These are phyloP conservation scores for Podospora bellae-mahoneyi DNA, from an alignment of 495 filamentous ascomycete genomes.

Conservation along the genomic window DNA sequence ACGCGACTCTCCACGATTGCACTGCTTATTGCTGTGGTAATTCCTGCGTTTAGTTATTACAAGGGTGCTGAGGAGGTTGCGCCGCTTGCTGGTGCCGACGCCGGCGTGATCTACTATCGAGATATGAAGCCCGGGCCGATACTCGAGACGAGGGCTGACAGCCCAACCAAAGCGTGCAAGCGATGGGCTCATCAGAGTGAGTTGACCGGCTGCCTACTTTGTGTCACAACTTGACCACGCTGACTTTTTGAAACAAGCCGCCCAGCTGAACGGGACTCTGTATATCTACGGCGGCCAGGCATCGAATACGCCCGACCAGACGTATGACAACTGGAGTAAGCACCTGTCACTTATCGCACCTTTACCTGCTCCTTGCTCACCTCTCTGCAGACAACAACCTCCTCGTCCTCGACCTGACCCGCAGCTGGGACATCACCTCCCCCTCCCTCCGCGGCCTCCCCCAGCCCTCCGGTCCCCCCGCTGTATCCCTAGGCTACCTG, in stretches of 20 bases:
- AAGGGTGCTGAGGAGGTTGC: constrained; percentile 34
- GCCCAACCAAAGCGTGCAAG: constrained; percentile 57
- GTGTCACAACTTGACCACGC: background rate
- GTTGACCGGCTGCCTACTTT: constrained; percentile 1
- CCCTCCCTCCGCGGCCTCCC: constrained; percentile 60
- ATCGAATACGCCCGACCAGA: constrained; percentile 51
- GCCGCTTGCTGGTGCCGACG: constrained; percentile 44
- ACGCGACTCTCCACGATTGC: constrained; percentile 47
- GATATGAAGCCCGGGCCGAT: constrained; percentile 25
- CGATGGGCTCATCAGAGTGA: constrained; percentile 67
- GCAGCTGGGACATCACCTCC: constrained; percentile 60
- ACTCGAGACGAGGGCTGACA: constrained; percentile 41
- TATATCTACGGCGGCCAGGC: constrained; percentile 72
- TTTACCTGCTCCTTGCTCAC: background rate
- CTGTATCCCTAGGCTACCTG: constrained; percentile 65
- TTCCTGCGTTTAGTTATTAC: constrained; percentile 46
- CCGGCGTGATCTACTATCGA: constrained; percentile 39
- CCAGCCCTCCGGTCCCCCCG: constrained; percentile 63
- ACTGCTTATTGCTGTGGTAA: constrained; percentile 51
- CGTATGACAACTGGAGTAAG: constrained; percentile 62
- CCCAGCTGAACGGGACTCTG: constrained; percentile 66
- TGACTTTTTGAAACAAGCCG: constrained; percentile 31
- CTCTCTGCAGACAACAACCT: constrained; percentile 60
- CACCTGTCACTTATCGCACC: background rate
- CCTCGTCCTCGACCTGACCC: constrained; percentile 61